Evolutionary conservation across 2,329 filamentous ascomycete species (phyloP), one percentile per base, ranked within the genome.

Genomic region (Epichloe brachyelytri): DNA sequence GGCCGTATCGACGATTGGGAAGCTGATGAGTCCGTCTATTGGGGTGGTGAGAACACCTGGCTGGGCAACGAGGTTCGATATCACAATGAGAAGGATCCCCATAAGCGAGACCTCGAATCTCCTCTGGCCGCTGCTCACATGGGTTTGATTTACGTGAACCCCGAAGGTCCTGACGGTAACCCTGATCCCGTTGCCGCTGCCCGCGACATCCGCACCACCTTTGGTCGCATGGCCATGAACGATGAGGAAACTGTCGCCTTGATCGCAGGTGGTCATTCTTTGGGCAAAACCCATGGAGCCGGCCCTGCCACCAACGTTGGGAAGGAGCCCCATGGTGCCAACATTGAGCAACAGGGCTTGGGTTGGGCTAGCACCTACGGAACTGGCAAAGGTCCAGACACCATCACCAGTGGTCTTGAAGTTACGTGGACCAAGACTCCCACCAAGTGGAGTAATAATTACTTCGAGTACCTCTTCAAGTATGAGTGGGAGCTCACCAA

Each of bases 71-170:
- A 87, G 17, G 77, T 79, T 50, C 85, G 86, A 48, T 89, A 88
- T 65, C 62, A 63, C 54, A 68, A 71, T 57, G 64, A 65, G n/a
- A 59, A 69, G 17, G 71, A 79, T 57, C 69, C 77, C 55, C 76
- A 83, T 67, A 71, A 70, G 20, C 79, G 82, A 53, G 74, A 86
- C 22, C 75, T 87, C 5, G 83, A 88, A 68, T 67, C 75, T 60
- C 85, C 85, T 2, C 66, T 89, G 14, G 84, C 72, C 7, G 80
- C 85, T 43, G 73, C 81, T 33, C 60, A 65, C 68, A 85, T 86
- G 80, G 85, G 85, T 62, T 70, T 90, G 60, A 89, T 90, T 64
- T 90, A 90, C 65, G 85, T 88, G 54, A 88, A 90, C 71, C 85
- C 86, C 3, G 83, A 88, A 66, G 85, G 86, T 7, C 86, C 86